phyloP scores from a whole-genome alignment of 306 rosid genomes.

The Lotus japonicus region DNA sequence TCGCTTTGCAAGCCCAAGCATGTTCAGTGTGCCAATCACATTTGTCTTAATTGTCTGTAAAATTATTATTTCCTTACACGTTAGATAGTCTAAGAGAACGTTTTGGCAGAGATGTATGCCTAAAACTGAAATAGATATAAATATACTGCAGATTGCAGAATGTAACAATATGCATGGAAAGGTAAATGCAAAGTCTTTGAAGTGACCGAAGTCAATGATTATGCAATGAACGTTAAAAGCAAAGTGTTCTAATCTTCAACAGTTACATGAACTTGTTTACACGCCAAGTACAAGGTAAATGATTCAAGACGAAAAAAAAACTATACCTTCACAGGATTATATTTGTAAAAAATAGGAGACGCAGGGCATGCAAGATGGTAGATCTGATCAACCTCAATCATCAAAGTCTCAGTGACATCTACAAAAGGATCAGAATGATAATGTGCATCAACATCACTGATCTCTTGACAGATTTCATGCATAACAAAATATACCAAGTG shows the following conservation, averaged over 20 bases:
- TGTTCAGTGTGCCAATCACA: conserved; percentile 93
- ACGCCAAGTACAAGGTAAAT: conserved; percentile 3
- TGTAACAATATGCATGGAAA: neutral
- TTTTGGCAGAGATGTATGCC: neutral
- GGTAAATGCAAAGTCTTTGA: neutral
- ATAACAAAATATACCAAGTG: too few relatives aligned
- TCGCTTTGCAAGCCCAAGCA: conserved; percentile 98
- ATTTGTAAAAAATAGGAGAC: conserved; percentile 77
- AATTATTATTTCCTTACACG: conserved; percentile 14
- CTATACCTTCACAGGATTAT: conserved; percentile 74
- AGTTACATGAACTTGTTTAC: neutral
- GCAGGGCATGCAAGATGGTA: conserved; percentile 90
- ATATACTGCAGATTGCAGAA: neutral
- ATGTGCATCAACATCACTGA: neutral
- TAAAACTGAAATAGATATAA: neutral
- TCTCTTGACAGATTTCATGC: neutral
- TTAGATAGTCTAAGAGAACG: conserved; percentile 21
- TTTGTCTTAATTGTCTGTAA: conserved; percentile 92
- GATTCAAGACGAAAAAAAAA: neutral
- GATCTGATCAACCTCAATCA: conserved; percentile 69
- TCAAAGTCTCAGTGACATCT: conserved; percentile 73
- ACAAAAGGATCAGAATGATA: neutral
- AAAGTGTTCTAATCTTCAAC: neutral
- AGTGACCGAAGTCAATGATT: neutral
- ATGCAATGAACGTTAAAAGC: neutral